Conservation (phyloP, 208 protist genomes). For the Strigomonas galati region DNA sequence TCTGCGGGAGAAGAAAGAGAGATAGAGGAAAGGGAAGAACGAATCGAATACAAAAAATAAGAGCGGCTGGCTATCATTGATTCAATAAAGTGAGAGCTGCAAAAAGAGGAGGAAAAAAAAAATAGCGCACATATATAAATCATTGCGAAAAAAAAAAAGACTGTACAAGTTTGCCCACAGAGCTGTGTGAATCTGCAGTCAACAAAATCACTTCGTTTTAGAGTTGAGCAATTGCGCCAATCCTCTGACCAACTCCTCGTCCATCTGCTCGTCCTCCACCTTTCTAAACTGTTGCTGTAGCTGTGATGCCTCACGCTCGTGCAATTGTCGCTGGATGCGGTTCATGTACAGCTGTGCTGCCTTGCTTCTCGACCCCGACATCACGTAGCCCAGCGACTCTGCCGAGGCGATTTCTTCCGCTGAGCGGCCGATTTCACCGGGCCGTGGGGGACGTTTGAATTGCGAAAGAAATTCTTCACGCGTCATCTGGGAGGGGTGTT, state of each 20-base stretch:
- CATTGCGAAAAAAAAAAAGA: no score
- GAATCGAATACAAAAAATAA: not conserved
- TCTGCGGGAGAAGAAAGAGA: not conserved
- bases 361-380: conserved; percentile 86
- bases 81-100: not conserved
- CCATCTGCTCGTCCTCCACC: conserved; percentile 82
- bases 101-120: not conserved
- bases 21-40: not conserved
- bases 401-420: conserved; percentile 76
- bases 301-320: conserved; percentile 85
- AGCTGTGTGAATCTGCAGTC: no score
- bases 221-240: conserved; percentile 47
- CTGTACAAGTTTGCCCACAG: no score
- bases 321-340: conserved; percentile 83
- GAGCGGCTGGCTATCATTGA: no score
- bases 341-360: conserved; percentile 82
- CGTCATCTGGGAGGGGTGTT: conserved; percentile 89
- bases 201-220: conserved; percentile 17
- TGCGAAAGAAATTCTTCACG: conserved; percentile 82
- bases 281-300: conserved; percentile 86
- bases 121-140: not conserved
- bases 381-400: conserved; percentile 87
- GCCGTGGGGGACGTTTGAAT: conserved; percentile 84
- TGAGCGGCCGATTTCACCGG: conserved; percentile 80
- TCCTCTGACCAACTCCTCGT: conserved; percentile 57